A percentile compares a stretch with the other conserved stretches of the same genome.
Evolutionary conservation across 768 basidiomycete genomes (phyloP).

Genomic region (Boletus reticulatus): DNA sequence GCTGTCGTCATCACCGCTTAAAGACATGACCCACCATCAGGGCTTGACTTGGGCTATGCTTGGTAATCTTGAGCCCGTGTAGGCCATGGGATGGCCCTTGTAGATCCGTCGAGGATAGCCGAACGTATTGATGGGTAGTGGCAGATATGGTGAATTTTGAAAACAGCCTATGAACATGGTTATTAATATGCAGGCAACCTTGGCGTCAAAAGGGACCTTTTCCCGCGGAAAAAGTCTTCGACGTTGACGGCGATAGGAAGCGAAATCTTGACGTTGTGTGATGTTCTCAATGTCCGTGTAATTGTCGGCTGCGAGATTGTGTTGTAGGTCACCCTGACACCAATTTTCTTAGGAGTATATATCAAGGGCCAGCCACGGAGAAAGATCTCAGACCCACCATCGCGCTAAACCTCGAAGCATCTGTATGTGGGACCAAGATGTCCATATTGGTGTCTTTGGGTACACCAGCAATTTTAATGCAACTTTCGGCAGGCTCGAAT

Average conservation of each 20-base stretch:
- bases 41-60: slow-evolving; percentile 45
- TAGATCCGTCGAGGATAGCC: slow-evolving; percentile 61
- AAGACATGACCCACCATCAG: slow-evolving; percentile 43
- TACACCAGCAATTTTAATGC: slow-evolving; percentile 48
- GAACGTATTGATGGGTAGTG: slow-evolving; percentile 74
- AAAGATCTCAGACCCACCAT: slow-evolving; percentile 46
- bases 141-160: slow-evolving; percentile 90
- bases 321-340: slow-evolving; percentile 63
- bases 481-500: slow-evolving; percentile 41
- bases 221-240: slow-evolving; percentile 92
- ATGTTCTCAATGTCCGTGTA: slow-evolving; percentile 51
- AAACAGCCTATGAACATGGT: slow-evolving; percentile 57
- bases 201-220: slow-evolving; percentile 46
- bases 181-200: neutral
- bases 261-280: slow-evolving; percentile 58
- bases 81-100: slow-evolving; percentile 42
- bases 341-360: slow-evolving; percentile 56
- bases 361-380: neutral
- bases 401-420: slow-evolving; percentile 55
- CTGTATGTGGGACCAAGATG: slow-evolving; percentile 65
- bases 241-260: slow-evolving; percentile 92
- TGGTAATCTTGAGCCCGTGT: slow-evolving; percentile 51
- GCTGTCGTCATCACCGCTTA: neutral
- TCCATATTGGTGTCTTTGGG: slow-evolving; percentile 43
- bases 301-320: slow-evolving; percentile 53